Evolutionary conservation across 345 rosid genomes (phyloP), one percentile per base, ranked within the genome.

Genomic region (Sonneratia alba): DNA sequence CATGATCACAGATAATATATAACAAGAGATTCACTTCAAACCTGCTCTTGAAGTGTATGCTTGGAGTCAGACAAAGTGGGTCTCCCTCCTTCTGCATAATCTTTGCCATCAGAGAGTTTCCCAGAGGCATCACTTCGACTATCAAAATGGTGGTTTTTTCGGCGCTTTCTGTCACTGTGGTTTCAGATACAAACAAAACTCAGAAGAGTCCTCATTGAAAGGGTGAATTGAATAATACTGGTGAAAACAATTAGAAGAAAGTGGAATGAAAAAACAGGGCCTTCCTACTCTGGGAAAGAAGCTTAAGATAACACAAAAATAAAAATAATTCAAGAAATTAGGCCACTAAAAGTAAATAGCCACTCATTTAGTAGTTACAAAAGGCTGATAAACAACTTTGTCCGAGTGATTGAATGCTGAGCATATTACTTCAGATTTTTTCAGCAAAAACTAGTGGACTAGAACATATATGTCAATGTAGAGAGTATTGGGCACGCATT

Each of bases 11-110:
- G 32, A 40, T 38, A 32, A 51, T 27, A 45, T 40, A 70, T 56
- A 67, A 51, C 34, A 69, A 73, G 47, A 53, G 47, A 13, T 34
- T 27, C 27, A 13, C 36, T 62, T 32, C 81, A 63, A 77, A 92
- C 99, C 98, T 90, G 89, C 72, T 85, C 92, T 79, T 76, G 81
- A 76, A 78, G 81, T 76, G 72, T 66, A 77, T 62, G 66, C 76
- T 81, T 86, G 77, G 89, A 81, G 70, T 82, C 80, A 75, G 77
- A 74, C 24, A 79, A 75, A 61, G 76, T 65, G 27, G 76, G 73
- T 77, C 89, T 80, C 74, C 86, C 81, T 78, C 80, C 86, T 64
- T 65, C 82, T 73, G 77, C 77, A 67, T 37, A 84, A 76, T 77
- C 92, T 70, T 76, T 67, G 68, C 79, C 84, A 76, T 84, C 85